These are phyloP conservation scores for Diphasiastrum complanatum DNA, from an alignment of 83 land plant genomes.

Conservation along the genomic window DNA sequence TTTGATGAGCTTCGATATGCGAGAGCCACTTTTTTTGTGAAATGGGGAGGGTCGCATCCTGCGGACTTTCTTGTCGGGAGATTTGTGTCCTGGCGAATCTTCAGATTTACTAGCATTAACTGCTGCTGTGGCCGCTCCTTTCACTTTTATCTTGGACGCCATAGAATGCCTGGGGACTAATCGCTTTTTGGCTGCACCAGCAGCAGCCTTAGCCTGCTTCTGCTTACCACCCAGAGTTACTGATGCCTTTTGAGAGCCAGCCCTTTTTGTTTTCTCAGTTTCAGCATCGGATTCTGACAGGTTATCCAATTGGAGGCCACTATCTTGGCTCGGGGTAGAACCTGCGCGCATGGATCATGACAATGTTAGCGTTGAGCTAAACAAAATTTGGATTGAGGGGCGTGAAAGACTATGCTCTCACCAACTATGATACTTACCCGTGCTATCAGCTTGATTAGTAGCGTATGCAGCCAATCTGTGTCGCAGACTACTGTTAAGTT, in stretches of 20 bases:
- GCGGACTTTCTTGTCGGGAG: constrained; percentile 85
- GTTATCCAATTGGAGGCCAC: no score
- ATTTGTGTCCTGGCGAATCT: constrained; percentile 23
- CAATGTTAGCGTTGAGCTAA: no score
- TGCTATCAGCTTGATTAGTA: constrained; percentile 36
- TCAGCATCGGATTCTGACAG: constrained; percentile 14
- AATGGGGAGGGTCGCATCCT: constrained; percentile 85
- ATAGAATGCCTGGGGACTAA: constrained; percentile 12
- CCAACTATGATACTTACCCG: constrained; percentile 19
- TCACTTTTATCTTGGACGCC: constrained; percentile 42
- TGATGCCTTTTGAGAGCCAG: constrained; percentile 24
- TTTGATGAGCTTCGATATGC: constrained; percentile 30
- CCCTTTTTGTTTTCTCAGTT: constrained; percentile 23
- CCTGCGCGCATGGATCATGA: no score
- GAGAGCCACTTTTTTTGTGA: constrained; percentile 81
- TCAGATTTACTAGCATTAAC: no score
- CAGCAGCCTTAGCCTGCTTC: constrained; percentile 22
- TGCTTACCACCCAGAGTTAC: constrained; percentile 24
- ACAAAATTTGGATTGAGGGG: no score
- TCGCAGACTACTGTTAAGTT: constrained; percentile 39
- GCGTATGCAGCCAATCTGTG: constrained; percentile 64
- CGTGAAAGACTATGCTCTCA: background rate
- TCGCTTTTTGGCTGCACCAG: constrained; percentile 12
- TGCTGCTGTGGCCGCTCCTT: background rate
- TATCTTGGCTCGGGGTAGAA: no score